Conservation (phyloP, 2,329 filamentous ascomycete species). For the Epichloe festucae region DNA sequence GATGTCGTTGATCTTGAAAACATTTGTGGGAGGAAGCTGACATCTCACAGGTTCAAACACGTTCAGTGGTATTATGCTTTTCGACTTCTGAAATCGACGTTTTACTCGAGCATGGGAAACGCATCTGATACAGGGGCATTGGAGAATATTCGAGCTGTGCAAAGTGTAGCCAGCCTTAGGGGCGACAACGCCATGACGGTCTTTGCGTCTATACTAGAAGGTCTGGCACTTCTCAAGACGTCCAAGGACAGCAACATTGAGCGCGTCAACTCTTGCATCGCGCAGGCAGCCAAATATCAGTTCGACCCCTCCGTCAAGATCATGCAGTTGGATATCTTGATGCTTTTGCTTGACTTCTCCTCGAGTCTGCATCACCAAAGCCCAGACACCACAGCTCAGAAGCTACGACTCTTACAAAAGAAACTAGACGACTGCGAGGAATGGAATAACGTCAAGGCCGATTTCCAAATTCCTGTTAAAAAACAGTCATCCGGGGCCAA, state of each 20-base stretch:
- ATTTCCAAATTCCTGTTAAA: slow-evolving; percentile 43
- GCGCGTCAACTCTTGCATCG: slow-evolving; percentile 58
- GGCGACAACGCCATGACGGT: slow-evolving; percentile 53
- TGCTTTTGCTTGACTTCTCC: slow-evolving; percentile 55
- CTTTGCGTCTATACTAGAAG: slow-evolving; percentile 54
- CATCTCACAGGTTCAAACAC: slow-evolving; percentile 41
- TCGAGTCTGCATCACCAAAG: slow-evolving; percentile 54
- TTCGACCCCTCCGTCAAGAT: slow-evolving; percentile 49
- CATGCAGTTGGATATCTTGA: slow-evolving; percentile 52
- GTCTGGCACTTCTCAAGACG: slow-evolving; percentile 53
- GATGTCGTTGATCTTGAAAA: no score
- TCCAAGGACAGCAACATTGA: slow-evolving; percentile 53
- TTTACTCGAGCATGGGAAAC: slow-evolving; percentile 49
- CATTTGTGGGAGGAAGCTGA: neutral
- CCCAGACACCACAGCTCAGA: slow-evolving; percentile 41
- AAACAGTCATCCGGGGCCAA: slow-evolving; percentile 32
- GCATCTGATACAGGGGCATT: slow-evolving; percentile 50
- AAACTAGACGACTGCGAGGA: slow-evolving; percentile 45
- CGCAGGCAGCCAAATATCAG: slow-evolving; percentile 60
- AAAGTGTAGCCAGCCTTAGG: slow-evolving; percentile 42
- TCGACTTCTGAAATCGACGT: slow-evolving; percentile 57
- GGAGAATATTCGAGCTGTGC: slow-evolving; percentile 55
- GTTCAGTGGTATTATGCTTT: slow-evolving; percentile 66
- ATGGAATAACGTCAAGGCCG: slow-evolving; percentile 33
- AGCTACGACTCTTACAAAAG: slow-evolving; percentile 48